Evolutionary conservation across 352 stramenopile genomes (phyloP), one percentile per base, ranked within the genome.

Genomic region (Phytophthora lateralis): DNA sequence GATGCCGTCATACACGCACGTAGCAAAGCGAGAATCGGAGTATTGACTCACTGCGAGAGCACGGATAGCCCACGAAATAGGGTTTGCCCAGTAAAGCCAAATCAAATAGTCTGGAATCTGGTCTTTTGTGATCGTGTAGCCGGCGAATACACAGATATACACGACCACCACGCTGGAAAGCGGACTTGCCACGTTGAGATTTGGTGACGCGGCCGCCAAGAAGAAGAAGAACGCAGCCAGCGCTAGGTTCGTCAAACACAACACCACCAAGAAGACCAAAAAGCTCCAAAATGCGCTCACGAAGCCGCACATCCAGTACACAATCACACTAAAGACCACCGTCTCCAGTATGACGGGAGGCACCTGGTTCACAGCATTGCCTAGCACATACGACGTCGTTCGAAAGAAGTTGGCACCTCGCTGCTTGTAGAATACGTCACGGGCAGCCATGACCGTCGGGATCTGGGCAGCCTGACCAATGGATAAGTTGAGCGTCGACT

Each of bases 271-370:
- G 58, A 77, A 81, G 21, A 50, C 18, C 11, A 38, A 15, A 47
- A 53, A 67, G 3, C 18, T 26, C 21, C n/a, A 14, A 6, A 39
- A 38, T 0, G 14, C 32, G 9, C 14, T 17, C 27, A 35, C 62
- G 29, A 91, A 71, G 17, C 82, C 84, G 47, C 82, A 73, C 55
- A 89, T 75, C 63, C 70, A 90, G 54, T 90, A 93, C 4, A 91
- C 58, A 51, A 90, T 60, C 3, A 66, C 73, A 20, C 74, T 82
- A 66, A 93, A 91, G n/a, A 89, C 42, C 6, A 90, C 48, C 5
- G 69, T 75, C 69, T 91, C 84, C 11, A 84, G 44, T 17, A 70
- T 6, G 69, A 44, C 34, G 37, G 71, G 50, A 43, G 75, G 57
- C 9, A 65, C 34, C 43, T 69, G 56, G n/a, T 42, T 52, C 9